Conservation (phyloP, 805 yeast genomes). For the Yamadazyma takamatsuzukensis region DNA sequence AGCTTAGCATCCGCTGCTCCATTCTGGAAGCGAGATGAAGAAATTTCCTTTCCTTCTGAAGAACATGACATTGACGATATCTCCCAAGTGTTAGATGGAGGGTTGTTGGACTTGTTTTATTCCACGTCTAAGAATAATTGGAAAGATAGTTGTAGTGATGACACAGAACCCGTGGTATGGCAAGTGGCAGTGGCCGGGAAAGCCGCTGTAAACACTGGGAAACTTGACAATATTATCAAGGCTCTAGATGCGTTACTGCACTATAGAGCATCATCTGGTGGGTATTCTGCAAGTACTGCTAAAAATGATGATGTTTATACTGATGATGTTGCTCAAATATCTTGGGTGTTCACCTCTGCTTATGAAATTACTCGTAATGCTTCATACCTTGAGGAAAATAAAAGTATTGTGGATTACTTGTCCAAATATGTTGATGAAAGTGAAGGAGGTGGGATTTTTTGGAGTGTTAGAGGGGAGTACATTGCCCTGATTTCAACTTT, state of each 20-base stretch:
- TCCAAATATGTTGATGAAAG: slow-evolving; percentile 67
- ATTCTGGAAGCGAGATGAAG: no score
- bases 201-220: slow-evolving; percentile 13
- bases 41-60: no score
- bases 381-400: slow-evolving; percentile 5
- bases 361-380: slow-evolving; percentile 4
- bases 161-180: slow-evolving; percentile 18
- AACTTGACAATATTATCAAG: slow-evolving; percentile 3
- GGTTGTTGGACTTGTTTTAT: slow-evolving; percentile 8
- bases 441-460: slow-evolving; percentile 33
- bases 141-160: slow-evolving; percentile 13
- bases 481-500: slow-evolving; percentile 23
- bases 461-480: slow-evolving; percentile 16
- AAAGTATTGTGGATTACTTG: slow-evolving; percentile 42
- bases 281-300: slow-evolving; percentile 20
- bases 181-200: slow-evolving; percentile 22
- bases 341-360: slow-evolving; percentile 18
- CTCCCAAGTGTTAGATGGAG: slow-evolving; percentile 3
- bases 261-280: slow-evolving; percentile 15
- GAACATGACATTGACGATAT: slow-evolving; percentile 10
- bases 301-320: slow-evolving; percentile 20
- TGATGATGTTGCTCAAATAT: slow-evolving; percentile 25
- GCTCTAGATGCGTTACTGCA: slow-evolving; percentile 12
- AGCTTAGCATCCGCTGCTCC: no score
- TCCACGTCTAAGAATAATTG: slow-evolving; percentile 10